Percentiles rank a stretch among this genome's conserved stretches.
Conservation (phyloP, 164 flowering plant genomes). For the Vitis cinerea region DNA sequence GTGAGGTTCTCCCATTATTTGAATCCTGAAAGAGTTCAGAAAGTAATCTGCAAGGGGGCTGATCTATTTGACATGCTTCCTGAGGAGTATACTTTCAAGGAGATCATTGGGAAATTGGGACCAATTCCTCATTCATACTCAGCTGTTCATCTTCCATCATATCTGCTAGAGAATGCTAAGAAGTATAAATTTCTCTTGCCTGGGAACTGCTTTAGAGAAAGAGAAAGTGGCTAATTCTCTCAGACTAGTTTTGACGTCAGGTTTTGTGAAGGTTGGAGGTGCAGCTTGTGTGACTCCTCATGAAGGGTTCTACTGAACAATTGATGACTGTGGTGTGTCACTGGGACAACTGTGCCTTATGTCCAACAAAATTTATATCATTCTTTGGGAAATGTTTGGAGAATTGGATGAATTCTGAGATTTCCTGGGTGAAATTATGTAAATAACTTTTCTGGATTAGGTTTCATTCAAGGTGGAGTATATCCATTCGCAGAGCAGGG, state of each 20-base stretch:
- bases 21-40: slow-evolving; percentile 68
- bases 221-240: slow-evolving; percentile 39
- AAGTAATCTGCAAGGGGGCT: slow-evolving; percentile 65
- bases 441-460: slow-evolving; percentile 25
- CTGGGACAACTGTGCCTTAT: slow-evolving; percentile 14
- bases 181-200: slow-evolving; percentile 52
- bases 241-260: not conserved
- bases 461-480: slow-evolving; percentile 14
- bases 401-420: slow-evolving; percentile 13
- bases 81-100: slow-evolving; percentile 59
- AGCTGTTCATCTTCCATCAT: slow-evolving; percentile 59
- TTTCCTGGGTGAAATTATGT: slow-evolving; percentile 19
- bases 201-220: slow-evolving; percentile 51
- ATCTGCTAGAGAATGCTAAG: slow-evolving; percentile 48
- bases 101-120: slow-evolving; percentile 68
- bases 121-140: slow-evolving; percentile 60
- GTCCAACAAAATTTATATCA: slow-evolving; percentile 14
- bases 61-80: slow-evolving; percentile 68
- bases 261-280: slow-evolving; percentile 24
- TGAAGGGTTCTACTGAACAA: slow-evolving; percentile 16
- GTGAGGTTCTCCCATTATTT: slow-evolving; percentile 71
- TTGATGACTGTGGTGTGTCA: slow-evolving; percentile 21
- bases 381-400: slow-evolving; percentile 21
- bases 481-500: slow-evolving; percentile 7
- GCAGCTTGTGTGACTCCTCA: slow-evolving; percentile 22